Conservation (phyloP, 1,284 basidiomycete species). For the Cutaneotrichosporon daszewskae region DNA sequence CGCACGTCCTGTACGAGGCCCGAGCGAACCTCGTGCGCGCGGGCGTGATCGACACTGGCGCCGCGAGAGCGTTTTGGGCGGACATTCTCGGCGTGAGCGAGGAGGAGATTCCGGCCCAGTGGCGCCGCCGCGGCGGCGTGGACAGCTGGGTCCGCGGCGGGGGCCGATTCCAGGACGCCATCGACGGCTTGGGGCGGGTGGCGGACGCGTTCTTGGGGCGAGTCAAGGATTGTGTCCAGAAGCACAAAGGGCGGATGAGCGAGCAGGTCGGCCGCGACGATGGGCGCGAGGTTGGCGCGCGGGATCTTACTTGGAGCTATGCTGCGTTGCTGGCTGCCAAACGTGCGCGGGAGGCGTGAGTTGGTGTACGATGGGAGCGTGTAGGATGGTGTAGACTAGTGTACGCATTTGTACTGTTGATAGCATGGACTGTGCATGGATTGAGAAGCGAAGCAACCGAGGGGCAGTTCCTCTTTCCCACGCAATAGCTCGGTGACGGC, state of each 20-base stretch:
- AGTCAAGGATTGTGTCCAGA: not conserved
- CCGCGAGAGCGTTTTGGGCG: conserved; percentile 39
- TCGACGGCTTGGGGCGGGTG: conserved; percentile 25
- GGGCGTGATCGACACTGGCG: conserved; percentile 15
- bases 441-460: too few relatives aligned
- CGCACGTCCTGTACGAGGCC: conserved; percentile 45
- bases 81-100: conserved; percentile 20
- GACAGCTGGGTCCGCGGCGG: not conserved
- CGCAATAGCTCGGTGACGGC: too few relatives aligned
- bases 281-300: conserved; percentile 30
- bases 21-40: conserved; percentile 14
- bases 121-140: not conserved
- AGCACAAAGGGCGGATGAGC: conserved; percentile 38
- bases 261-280: conserved; percentile 45
- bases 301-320: conserved; percentile 49
- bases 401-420: too few relatives aligned
- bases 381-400: too few relatives aligned
- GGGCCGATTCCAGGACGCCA: conserved; percentile 19
- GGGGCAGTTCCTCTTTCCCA: too few relatives aligned
- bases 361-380: too few relatives aligned
- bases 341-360: conserved; percentile 22
- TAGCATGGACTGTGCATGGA: too few relatives aligned
- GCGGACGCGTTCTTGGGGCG: conserved; percentile 39
- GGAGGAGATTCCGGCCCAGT: not conserved
- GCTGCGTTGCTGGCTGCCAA: conserved; percentile 35